Conservation (phyloP, 768 basidiomycete genomes). For the Hypholoma sublateritium region DNA sequence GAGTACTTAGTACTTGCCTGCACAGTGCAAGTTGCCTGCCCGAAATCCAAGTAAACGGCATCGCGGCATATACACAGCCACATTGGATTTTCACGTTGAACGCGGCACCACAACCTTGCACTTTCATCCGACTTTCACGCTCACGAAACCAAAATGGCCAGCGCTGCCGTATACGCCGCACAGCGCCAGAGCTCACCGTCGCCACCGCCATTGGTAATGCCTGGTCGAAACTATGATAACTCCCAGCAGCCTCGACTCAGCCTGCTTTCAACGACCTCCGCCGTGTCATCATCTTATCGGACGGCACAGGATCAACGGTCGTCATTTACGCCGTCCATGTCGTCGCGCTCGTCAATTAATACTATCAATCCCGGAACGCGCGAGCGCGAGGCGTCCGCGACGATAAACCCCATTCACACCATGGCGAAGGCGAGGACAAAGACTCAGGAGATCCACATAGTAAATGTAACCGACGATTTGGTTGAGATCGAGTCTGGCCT, state of each 20-base stretch:
- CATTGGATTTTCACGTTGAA: slow-evolving; percentile 10
- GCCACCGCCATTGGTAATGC: slow-evolving; percentile 15
- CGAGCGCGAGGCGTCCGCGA: background rate
- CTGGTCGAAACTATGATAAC: background rate
- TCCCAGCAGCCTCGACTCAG: slow-evolving; percentile 16
- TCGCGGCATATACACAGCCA: slow-evolving; percentile 4
- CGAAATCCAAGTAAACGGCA: no score
- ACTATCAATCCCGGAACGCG: slow-evolving; percentile 20
- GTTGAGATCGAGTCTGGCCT: slow-evolving; percentile 42
- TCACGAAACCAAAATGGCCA: slow-evolving; percentile 10
- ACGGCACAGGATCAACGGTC: slow-evolving; percentile 25
- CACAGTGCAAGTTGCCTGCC: no score
- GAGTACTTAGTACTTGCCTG: no score
- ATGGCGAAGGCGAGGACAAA: slow-evolving; percentile 5
- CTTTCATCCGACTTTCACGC: background rate
- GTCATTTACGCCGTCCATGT: slow-evolving; percentile 17
- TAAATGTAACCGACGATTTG: slow-evolving; percentile 51
- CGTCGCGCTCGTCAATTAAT: slow-evolving; percentile 34
- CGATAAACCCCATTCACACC: slow-evolving; percentile 21
- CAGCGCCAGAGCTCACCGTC: slow-evolving; percentile 26
- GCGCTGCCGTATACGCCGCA: slow-evolving; percentile 9
- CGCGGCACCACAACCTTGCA: background rate
- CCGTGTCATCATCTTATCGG: slow-evolving; percentile 32
- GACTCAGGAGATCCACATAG: slow-evolving; percentile 51
- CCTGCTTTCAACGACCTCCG: slow-evolving; percentile 5